Conservation (phyloP, 441 rosid genomes). For the Jatropha podagrica region DNA sequence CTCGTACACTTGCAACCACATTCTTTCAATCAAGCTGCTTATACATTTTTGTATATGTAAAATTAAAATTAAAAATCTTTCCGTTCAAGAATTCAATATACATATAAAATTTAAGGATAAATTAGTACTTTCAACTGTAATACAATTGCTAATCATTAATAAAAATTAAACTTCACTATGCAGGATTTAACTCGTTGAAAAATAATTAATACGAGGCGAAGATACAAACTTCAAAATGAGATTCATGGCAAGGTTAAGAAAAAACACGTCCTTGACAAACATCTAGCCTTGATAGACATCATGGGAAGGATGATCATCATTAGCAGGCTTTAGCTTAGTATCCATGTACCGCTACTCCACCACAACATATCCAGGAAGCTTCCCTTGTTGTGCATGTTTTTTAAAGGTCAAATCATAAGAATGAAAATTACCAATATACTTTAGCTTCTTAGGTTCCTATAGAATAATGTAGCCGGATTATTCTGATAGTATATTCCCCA, state of each 20-base stretch:
- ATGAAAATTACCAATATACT: slow-evolving; percentile 53
- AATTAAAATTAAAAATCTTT: too few species aligned
- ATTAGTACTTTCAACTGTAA: too few species aligned
- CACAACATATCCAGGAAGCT: slow-evolving; percentile 63
- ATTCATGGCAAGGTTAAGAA: too few species aligned
- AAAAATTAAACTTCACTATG: too few species aligned
- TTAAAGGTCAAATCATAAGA: slow-evolving; percentile 50
- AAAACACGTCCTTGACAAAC: slow-evolving; percentile 36
- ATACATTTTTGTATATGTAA: too few species aligned
- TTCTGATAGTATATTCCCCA: slow-evolving; percentile 83
- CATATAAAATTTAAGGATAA: too few species aligned
- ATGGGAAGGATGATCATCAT: slow-evolving; percentile 90
- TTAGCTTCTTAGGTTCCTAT: slow-evolving; percentile 61
- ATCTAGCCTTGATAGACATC: slow-evolving; percentile 77
- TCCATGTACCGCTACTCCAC: slow-evolving; percentile 88
- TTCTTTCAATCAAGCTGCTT: too few species aligned
- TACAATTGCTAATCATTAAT: too few species aligned
- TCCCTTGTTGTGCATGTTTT: slow-evolving; percentile 51
- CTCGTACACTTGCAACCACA: slow-evolving; percentile 60
- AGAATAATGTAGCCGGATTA: slow-evolving; percentile 74
- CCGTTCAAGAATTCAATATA: too few species aligned
- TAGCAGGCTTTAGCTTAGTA: slow-evolving; percentile 49
- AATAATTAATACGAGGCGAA: too few species aligned
- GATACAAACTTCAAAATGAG: too few species aligned
- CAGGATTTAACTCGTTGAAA: too few species aligned